Base-by-base conservation (phyloP, 2,329 filamentous ascomycete genomes). In the Bipolaris cookei region DNA sequence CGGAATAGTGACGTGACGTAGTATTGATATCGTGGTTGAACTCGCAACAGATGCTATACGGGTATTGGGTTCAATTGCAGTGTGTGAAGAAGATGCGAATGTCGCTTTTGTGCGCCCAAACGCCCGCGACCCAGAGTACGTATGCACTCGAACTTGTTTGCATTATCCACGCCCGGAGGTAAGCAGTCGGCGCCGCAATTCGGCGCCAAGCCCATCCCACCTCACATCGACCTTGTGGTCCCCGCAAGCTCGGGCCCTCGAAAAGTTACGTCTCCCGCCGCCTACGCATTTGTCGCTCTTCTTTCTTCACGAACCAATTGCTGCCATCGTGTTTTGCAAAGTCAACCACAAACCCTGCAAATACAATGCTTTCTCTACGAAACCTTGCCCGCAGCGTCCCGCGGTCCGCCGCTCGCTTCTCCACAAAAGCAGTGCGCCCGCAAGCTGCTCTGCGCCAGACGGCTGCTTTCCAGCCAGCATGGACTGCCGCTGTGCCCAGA, bases 351-450 rank as follows among this genome's bases (percentile, higher is more conserved):
- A 13, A 16, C 4, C 8, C 28, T 4, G 11, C 41, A 20, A 54
- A 14, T 64, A 72, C 44, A 35, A 83, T 82, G 80, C 69, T 81
- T 50, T 78, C 78, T 53, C 74, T 81, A 49, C 76, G 80, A 54
- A 73, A 76, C 54, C 65, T 82, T 59, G 76, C 79, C 58, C 80
- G 81, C 61, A 73, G 76, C 34, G 75, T 77, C 49, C 79, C 81
- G 39, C 77, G 80, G 52, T 73, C 76, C 14, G 65, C 75, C 48
- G 71, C 77, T 52, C 79, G 79, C 56, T 63, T 80, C 58, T 75
- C 77, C 51, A 69, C 76, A 48, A 71, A 73, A 64, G 67, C 73
- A 60, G 60, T 71, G 56, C 75, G 76, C 62, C 71, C 74, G 44
- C 72, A 76, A 51, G 57, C 72, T 21, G 72, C 72, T 44, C 59